Evolutionary conservation across 2,329 filamentous ascomycete species (phyloP), one percentile per base, ranked within the genome.

Genomic region (Hypoxylon sp.): DNA sequence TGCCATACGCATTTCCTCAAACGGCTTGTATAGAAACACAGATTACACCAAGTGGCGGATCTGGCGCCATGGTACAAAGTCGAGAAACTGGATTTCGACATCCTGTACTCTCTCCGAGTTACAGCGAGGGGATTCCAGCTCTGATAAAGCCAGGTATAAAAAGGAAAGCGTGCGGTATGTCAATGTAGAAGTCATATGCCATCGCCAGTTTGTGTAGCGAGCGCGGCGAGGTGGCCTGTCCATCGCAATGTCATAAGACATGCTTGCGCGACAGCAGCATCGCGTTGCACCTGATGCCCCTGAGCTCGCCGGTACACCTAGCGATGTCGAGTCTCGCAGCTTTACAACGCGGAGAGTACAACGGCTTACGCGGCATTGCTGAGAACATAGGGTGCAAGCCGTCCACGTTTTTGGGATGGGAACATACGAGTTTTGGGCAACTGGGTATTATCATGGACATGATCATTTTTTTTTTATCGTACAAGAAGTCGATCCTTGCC

Each of bases 391-490:
- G 5, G 45, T 20, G 23, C 29, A 50, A 23, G 6, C 21, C 42
- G 27, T 18, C 10, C 35, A n/a, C 23, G 9, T 3, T 33, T 26
- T 26, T 26, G 21, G 18, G 18, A 35, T 11, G 7, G 26, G 42
- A 33, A 48, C 20, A 45, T 29, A 21, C 31, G 38, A 46, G 48
- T 24, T 56, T n/a, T 35, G 29, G 38, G 55, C 45, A 55, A 26
- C 48, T 33, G 40, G 51, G 38, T 60, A 57, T 55, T 45, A 35
- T 49, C 37, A 31, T 51, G 26, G 57, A 37, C 42, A 33, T 51
- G 31, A 31, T 26, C 33, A 38, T 17, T 42, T 20, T 55, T 9
- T 42, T 26, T 55, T 13, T 55, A 54, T 60, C 37, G 38, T 57
- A 50, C 51, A 61, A 38, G n/a, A 47, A 26, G 43, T 23, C 47